Evolutionary conservation across 129 eudicot genomes (phyloP), one percentile per base, ranked within the genome.

Genomic region (Centaurea solstitialis): DNA sequence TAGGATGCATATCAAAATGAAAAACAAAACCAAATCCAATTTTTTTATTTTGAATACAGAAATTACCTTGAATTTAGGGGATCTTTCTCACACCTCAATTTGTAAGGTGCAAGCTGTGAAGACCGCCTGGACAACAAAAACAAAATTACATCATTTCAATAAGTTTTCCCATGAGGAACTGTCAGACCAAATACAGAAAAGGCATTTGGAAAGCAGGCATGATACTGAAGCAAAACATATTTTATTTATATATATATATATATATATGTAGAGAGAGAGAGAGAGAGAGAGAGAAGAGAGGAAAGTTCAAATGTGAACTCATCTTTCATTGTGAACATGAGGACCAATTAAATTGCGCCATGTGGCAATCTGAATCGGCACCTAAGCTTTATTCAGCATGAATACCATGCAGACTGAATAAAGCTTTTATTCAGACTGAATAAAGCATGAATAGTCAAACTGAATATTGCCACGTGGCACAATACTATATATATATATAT

Each of bases 21-120:
- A 57, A 57, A 21, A 17, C 4, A 57, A 13, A 57, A n/a, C 22
- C 22, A 57, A 57, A n/a, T 57, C 64, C 22, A 53, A 53, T 57
- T 26, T 26, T 26, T 26, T 17, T 74, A 3, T 74, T 7, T 35
- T 76, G 73, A 40, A 45, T 18, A 68, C 71, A 40, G 41, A 67
- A 79, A 61, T 86, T 89, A 96, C 99, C 99, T 83, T 80, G 99
- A 85, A 88, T 96, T 96, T 86, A 96, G 79, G 28, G 93, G 73
- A 81, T 96, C 99, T 80, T 91, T 96, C 77, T 96, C 99, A 84
- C 99, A 93, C 90, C 89, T 91, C 86, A 93, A 81, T 84, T 89
- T 96, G 90, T 93, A 96, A 68, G 97, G 88, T 43, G 85, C 80
- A 65, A 86, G 89, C 62, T 87, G 98, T 40, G 87, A 76, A 43